These are phyloP conservation scores for Hanseniaspora sp. DNA, from an alignment of 1,139 yeast genomes.

Conservation along the genomic window DNA sequence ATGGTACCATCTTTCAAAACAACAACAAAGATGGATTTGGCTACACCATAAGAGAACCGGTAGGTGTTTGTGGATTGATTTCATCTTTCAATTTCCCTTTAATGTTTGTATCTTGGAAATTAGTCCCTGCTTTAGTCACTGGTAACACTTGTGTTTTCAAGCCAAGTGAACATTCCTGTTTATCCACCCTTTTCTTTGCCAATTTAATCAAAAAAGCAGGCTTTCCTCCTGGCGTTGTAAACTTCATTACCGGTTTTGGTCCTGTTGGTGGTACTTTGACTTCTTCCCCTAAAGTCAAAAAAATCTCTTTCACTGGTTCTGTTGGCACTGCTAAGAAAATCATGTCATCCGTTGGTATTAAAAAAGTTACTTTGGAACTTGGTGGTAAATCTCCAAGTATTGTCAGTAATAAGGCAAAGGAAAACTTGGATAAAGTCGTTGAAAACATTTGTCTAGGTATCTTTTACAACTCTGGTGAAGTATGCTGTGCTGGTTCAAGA, in stretches of 20 bases:
- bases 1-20: slow-evolving; percentile 43
- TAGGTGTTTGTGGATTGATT: slow-evolving; percentile 73
- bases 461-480: slow-evolving; percentile 59
- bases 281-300: slow-evolving; percentile 51
- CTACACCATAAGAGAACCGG: slow-evolving; percentile 46
- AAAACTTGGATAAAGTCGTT: slow-evolving; percentile 40
- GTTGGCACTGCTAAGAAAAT: slow-evolving; percentile 71
- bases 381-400: slow-evolving; percentile 61
- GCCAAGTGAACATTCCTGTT: slow-evolving; percentile 75
- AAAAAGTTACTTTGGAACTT: slow-evolving; percentile 63
- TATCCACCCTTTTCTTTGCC: slow-evolving; percentile 60
- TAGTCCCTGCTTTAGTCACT: slow-evolving; percentile 72
- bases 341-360: slow-evolving; percentile 58
- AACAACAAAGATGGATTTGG: slow-evolving; percentile 48
- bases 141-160: slow-evolving; percentile 75
- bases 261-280: slow-evolving; percentile 51
- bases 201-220: slow-evolving; percentile 59
- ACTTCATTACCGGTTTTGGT: slow-evolving; percentile 60
- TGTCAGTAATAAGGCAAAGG: slow-evolving; percentile 44
- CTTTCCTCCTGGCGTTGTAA: slow-evolving; percentile 70
- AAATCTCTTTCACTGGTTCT: slow-evolving; percentile 80
- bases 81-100: slow-evolving; percentile 87
- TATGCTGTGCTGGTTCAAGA: slow-evolving; percentile 62
- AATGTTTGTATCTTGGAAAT: slow-evolving; percentile 68
- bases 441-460: slow-evolving; percentile 39